Conservation (phyloP, 257 asterid genomes). For the Solanum chilense region DNA sequence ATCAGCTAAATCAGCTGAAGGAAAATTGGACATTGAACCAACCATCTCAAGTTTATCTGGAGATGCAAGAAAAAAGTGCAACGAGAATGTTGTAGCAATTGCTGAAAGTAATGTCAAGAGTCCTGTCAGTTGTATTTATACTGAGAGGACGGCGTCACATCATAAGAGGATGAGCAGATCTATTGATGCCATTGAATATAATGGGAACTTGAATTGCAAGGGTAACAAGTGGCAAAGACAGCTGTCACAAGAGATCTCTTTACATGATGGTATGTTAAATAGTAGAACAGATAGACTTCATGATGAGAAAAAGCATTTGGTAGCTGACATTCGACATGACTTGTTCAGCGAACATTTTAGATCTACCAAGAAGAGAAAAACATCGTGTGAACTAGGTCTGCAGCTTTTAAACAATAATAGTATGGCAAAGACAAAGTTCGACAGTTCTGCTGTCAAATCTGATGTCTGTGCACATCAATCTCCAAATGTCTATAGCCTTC, state of each 20-base stretch:
- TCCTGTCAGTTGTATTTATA: conserved; percentile 23
- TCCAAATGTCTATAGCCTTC: conserved; percentile 5
- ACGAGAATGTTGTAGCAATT: conserved; percentile 21
- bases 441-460: conserved; percentile 8
- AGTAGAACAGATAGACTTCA: conserved; percentile 20
- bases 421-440: conserved; percentile 8
- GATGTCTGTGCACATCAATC: conserved; percentile 17
- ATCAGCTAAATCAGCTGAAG: conserved; percentile 56
- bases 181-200: conserved; percentile 34
- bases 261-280: conserved; percentile 19
- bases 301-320: conserved; percentile 4
- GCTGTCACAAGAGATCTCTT: conserved; percentile 27
- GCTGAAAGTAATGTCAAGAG: conserved; percentile 33
- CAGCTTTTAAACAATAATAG: conserved; percentile 11
- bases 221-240: conserved; percentile 30
- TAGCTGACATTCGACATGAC: conserved; percentile 13
- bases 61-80: conserved; percentile 16
- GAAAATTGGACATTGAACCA: conserved; percentile 28
- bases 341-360: conserved; percentile 16
- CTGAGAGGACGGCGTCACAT: conserved; percentile 18
- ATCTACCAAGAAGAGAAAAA: conserved; percentile 52
- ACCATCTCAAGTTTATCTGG: conserved; percentile 27
- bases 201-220: conserved; percentile 22
- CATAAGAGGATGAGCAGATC: conserved; percentile 26
- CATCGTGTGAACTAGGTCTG: conserved; percentile 19